Evolutionary conservation across 2,329 filamentous ascomycete species (phyloP).

Genomic region (Colletotrichum truncatum): DNA sequence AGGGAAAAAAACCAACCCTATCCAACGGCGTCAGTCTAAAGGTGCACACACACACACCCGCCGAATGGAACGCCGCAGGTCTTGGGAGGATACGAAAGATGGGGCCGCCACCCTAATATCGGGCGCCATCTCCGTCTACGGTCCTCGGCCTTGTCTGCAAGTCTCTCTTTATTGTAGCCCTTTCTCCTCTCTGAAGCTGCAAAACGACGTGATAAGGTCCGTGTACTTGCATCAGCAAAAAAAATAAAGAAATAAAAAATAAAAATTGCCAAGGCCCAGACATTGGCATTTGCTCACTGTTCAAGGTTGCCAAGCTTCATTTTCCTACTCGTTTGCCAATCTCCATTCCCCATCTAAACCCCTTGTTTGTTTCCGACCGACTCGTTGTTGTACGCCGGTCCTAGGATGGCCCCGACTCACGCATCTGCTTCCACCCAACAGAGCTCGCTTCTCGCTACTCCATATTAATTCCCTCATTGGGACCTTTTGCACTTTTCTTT

Average conservation of each 20-base stretch:
- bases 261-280: constrained; percentile 19
- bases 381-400: constrained; percentile 2
- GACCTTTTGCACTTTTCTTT: constrained; percentile 25
- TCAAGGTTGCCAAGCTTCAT: constrained; percentile 13
- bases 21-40: constrained; percentile 15
- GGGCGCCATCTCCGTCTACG: constrained; percentile 14
- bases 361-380: constrained; percentile 19
- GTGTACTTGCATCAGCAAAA: constrained; percentile 10
- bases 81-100: constrained; percentile 1
- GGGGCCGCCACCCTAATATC: constrained; percentile 18
- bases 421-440: constrained; percentile 1
- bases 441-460: constrained; percentile 24
- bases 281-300: neutral
- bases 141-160: neutral
- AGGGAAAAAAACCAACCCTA: neutral
- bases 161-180: neutral
- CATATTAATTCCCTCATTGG: constrained; percentile 28
- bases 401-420: constrained; percentile 25
- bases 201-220: constrained; percentile 11
- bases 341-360: constrained; percentile 3
- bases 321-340: too few relatives aligned
- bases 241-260: too few relatives aligned
- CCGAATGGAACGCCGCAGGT: constrained; percentile 15
- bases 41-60: neutral
- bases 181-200: neutral